Evolutionary conservation across 129 eudicot species (phyloP).

Genomic region (Escallonia rubra): DNA sequence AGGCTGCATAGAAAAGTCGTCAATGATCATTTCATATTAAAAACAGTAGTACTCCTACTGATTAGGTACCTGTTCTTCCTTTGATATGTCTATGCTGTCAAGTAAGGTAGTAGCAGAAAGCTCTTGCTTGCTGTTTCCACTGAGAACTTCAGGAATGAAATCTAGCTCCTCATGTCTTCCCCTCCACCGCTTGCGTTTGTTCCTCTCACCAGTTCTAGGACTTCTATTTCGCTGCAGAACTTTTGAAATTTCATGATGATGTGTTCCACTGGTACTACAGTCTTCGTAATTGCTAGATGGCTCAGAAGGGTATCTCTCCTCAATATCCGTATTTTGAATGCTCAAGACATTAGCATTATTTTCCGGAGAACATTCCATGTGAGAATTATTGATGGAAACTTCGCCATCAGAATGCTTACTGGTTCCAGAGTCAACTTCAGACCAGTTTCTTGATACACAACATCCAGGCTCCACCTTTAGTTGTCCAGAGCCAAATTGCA

Average conservation of each 20-base stretch:
- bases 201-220: slow-evolving; percentile 50
- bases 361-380: slow-evolving; percentile 43
- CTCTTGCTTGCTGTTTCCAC: slow-evolving; percentile 33
- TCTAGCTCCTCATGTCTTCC: slow-evolving; percentile 62
- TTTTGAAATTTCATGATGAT: slow-evolving; percentile 41
- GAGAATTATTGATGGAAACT: slow-evolving; percentile 24
- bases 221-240: slow-evolving; percentile 48
- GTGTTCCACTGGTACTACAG: slow-evolving; percentile 84
- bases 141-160: slow-evolving; percentile 20
- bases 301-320: slow-evolving; percentile 51
- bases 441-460: slow-evolving; percentile 40
- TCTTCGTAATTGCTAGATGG: slow-evolving; percentile 46
- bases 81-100: slow-evolving; percentile 29
- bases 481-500: slow-evolving; percentile 19
- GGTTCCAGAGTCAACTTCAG: slow-evolving; percentile 38
- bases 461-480: slow-evolving; percentile 30
- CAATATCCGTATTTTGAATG: slow-evolving; percentile 38
- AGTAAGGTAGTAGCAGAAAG: slow-evolving; percentile 9
- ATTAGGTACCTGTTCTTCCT: slow-evolving; percentile 25
- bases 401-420: slow-evolving; percentile 49
- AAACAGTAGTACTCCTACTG: neutral
- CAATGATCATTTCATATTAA: slow-evolving; percentile 7
- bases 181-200: slow-evolving; percentile 93
- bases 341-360: slow-evolving; percentile 31
- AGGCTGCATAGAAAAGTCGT: slow-evolving; percentile 29